phyloP scores from a whole-genome alignment of 192 early-diverging fungal genomes.

The Rhizoclosmatium sp. region DNA sequence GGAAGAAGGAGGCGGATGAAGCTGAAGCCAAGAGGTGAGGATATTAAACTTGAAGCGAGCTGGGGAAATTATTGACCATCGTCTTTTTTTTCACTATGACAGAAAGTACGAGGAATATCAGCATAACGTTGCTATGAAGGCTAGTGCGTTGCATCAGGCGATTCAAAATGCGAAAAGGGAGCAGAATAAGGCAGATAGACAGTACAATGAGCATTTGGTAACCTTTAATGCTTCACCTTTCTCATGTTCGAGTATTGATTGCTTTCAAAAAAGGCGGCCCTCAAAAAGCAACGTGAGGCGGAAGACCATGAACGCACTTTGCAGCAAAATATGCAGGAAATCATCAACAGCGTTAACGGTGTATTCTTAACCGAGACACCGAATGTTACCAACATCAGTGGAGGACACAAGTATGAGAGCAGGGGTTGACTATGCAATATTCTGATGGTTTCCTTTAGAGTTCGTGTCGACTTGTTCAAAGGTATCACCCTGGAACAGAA shows the following conservation, averaged over 20 bases:
- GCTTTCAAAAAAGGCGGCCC: constrained; percentile 36
- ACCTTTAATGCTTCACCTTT: background rate
- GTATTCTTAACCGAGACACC: constrained; percentile 60
- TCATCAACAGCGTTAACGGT: constrained; percentile 56
- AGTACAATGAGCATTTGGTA: constrained; percentile 55
- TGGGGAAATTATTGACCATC: background rate
- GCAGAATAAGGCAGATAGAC: constrained; percentile 48
- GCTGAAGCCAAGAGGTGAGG: constrained; percentile 49
- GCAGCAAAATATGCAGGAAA: constrained; percentile 54
- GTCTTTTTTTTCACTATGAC: background rate
- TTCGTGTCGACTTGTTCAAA: constrained; percentile 67
- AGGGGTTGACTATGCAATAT: background rate
- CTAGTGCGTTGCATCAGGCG: constrained; percentile 48
- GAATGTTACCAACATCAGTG: constrained; percentile 58
- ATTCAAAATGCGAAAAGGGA: constrained; percentile 42
- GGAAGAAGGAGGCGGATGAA: constrained; percentile 41
- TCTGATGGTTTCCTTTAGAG: constrained; percentile 31
- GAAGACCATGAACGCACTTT: constrained; percentile 37
- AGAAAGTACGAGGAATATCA: constrained; percentile 54
- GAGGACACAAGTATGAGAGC: constrained; percentile 56
- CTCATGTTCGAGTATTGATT: background rate
- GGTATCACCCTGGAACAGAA: constrained; percentile 61
- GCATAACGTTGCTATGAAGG: constrained; percentile 44
- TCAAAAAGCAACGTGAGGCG: constrained; percentile 51
- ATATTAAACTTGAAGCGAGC: background rate